phyloP scores from a whole-genome alignment of 768 basidiomycete genomes.

The Agrocybe pediades region DNA sequence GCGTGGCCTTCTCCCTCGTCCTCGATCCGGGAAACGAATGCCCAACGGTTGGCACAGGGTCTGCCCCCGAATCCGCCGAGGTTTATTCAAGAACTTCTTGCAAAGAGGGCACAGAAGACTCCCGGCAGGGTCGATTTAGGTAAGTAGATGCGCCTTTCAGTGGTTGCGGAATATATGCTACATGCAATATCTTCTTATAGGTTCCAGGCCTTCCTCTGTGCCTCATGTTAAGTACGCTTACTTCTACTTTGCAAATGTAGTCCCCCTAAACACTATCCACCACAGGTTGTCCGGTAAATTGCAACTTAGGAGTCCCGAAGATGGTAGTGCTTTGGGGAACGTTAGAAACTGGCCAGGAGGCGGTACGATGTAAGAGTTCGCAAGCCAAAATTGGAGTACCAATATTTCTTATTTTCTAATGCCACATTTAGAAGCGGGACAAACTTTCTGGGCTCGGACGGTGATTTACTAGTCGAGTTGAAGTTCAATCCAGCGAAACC shows the following conservation, averaged over 20 bases:
- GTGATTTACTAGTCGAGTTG: slow-evolving; percentile 34
- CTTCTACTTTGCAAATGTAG: background rate
- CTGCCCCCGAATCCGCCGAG: too few species aligned
- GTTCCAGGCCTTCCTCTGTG: slow-evolving; percentile 19
- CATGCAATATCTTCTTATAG: slow-evolving; percentile 3
- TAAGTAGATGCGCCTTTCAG: too few species aligned
- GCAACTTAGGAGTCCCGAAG: slow-evolving; percentile 30
- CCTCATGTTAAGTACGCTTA: slow-evolving; percentile 26
- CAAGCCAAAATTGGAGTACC: background rate
- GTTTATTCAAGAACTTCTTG: too few species aligned
- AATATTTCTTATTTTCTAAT: slow-evolving; percentile 9
- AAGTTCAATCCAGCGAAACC: slow-evolving; percentile 21
- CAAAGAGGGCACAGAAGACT: too few species aligned
- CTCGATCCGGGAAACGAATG: too few species aligned
- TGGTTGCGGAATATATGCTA: too few species aligned
- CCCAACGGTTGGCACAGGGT: too few species aligned
- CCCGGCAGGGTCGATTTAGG: too few species aligned
- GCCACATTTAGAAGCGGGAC: slow-evolving; percentile 40
- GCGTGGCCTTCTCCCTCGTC: too few species aligned
- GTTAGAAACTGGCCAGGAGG: slow-evolving; percentile 29
- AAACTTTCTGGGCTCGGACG: slow-evolving; percentile 28
- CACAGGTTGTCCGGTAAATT: slow-evolving; percentile 36
- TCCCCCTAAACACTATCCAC: background rate
- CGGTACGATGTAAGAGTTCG: slow-evolving; percentile 26
- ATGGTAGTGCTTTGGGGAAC: slow-evolving; percentile 31